Base-by-base conservation (phyloP, 306 rosid genomes). In the Cicer chorassanicum region DNA sequence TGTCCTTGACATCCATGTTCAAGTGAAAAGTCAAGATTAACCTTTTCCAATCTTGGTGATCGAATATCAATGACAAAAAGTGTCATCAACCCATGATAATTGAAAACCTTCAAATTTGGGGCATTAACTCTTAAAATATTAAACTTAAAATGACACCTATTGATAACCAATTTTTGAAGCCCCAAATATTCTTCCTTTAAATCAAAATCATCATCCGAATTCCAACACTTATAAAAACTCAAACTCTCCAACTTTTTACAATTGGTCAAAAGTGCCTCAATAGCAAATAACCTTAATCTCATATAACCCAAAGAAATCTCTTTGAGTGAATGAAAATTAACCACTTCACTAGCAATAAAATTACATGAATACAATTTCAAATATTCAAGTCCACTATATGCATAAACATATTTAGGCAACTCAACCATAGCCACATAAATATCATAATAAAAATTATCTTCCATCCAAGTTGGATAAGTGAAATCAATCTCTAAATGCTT, bases 231-330 rank as follows among this genome's bases (percentile, higher is more conserved):
- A 0, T 10, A 6, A 0, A 80, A 8, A 49, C 49, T 45, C 74
- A 81, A 21, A 56, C 9, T 65, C 70, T 65, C 81, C 6, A 81
- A 13, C 34, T 2, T 9, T 21, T 21, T 11, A 4, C 78, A 64
- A 12, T n/a, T 24, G 0, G 24, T n/a, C 2, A 81, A 12, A 45
- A 81, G 67, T 2, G 24, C 8, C 42, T 15, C 14, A 11, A 76
- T 6, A 1, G 19, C 14, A 18, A 2, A 0, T 0, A 2, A 0
- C 1, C 2, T 18, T 4, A 65, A 4, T 13, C n/a, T 72, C 49
- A 77, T 54, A 39, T 54, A 77, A 7, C 82, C 82, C 9, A 77
- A 77, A 18, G 48, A 77, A 41, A 82, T 67, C 3, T 77, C 55
- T 65, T 60, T 82, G 42, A 82, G 82, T 16, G 61, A 50, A 40